These are phyloP conservation scores for Talinum fruticosum DNA, from an alignment of 148 eudicot species.

Conservation along the genomic window DNA sequence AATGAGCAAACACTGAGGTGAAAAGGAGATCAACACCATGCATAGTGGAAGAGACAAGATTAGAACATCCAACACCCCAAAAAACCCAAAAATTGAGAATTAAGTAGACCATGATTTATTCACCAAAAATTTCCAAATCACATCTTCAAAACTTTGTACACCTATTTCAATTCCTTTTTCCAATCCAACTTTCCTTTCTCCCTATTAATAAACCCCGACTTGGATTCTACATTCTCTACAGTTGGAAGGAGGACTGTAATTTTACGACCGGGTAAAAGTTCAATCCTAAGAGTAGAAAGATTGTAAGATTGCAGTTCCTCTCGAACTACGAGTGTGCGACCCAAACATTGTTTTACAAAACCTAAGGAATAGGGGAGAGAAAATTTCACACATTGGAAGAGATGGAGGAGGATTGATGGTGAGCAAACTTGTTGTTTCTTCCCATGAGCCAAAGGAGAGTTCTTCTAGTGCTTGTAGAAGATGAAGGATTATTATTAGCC, in stretches of 20 bases:
- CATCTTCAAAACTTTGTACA: conserved; percentile 17
- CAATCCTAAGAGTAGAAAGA: no score
- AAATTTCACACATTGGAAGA: conserved; percentile 43
- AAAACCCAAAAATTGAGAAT: background rate
- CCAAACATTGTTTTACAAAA: background rate
- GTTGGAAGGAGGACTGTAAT: background rate
- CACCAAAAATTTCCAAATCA: conserved; percentile 15
- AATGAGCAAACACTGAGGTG: background rate
- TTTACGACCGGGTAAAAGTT: background rate
- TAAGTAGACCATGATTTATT: background rate
- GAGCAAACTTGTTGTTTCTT: conserved; percentile 68
- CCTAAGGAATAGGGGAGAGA: background rate
- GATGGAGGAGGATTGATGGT: conserved; percentile 40
- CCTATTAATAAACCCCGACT: background rate
- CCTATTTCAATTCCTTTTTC: conserved; percentile 4
- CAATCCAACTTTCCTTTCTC: background rate
- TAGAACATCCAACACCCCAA: background rate
- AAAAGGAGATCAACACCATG: background rate
- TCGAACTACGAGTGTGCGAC: background rate
- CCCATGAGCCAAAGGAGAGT: conserved; percentile 84
- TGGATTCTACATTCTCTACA: background rate
- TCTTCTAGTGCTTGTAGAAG: conserved; percentile 53
- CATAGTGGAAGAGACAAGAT: background rate
- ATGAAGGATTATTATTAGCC: conserved; percentile 31
- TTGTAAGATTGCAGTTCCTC: background rate